Conservation (phyloP, 2,329 filamentous ascomycete species). For the Paradendryphiella salina region DNA sequence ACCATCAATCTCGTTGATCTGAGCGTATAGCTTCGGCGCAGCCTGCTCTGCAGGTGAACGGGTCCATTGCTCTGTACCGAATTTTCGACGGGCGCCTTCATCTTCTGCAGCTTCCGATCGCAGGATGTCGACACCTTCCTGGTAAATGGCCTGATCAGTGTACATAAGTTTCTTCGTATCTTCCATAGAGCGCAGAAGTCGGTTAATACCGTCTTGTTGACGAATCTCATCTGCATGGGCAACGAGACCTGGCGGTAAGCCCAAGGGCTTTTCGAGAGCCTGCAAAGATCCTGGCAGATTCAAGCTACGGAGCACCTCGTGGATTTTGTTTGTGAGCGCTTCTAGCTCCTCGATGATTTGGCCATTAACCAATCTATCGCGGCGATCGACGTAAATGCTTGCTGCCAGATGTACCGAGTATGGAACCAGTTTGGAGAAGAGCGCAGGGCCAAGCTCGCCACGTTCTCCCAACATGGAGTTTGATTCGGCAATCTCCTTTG, state of each 20-base stretch:
- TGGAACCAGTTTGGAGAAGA: conserved; percentile 90
- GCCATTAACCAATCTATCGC: conserved; percentile 87
- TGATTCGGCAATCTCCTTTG: conserved; percentile 79
- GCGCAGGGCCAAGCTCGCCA: conserved; percentile 76
- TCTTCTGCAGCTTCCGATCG: conserved; percentile 84
- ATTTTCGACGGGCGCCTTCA: conserved; percentile 70
- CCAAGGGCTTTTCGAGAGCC: conserved; percentile 90
- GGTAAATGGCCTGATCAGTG: conserved; percentile 75
- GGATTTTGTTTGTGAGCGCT: conserved; percentile 74
- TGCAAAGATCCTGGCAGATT: conserved; percentile 92
- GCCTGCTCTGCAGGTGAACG: conserved; percentile 71
- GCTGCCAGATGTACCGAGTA: conserved; percentile 95
- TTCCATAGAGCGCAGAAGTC: conserved; percentile 76
- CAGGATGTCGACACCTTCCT: conserved; percentile 79
- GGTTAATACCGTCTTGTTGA: conserved; percentile 81
- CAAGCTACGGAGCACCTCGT: conserved; percentile 76
- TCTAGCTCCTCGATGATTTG: conserved; percentile 85
- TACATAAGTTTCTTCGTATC: conserved; percentile 89
- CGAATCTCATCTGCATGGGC: conserved; percentile 93
- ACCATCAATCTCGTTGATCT: conserved; percentile 77
- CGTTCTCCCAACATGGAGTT: conserved; percentile 78
- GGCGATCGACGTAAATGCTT: conserved; percentile 90
- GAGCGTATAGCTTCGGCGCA: conserved; percentile 71
- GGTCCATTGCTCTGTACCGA: conserved; percentile 84
- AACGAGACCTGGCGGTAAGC: conserved; percentile 79